A percentile compares a stretch with the other conserved stretches of the same genome.
These are phyloP conservation scores for Babesia divergens DNA, from an alignment of 169 alveolate species.

Conservation along the genomic window DNA sequence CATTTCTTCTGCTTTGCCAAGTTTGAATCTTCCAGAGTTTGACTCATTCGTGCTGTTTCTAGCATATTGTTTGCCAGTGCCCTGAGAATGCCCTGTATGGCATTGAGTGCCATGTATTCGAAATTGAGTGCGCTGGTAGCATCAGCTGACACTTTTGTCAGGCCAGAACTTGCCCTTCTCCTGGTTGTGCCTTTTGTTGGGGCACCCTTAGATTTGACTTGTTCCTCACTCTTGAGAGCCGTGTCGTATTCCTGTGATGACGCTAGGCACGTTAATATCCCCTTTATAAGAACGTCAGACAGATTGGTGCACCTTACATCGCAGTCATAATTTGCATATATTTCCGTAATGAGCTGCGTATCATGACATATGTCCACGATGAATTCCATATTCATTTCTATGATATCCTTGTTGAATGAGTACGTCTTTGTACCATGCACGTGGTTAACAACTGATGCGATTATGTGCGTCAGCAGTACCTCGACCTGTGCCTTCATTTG, in stretches of 20 bases:
- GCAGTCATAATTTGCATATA: conserved; percentile 61
- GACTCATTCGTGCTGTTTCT: background rate
- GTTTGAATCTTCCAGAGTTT: background rate
- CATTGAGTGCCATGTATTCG: conserved; percentile 36
- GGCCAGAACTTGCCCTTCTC: conserved; percentile 13
- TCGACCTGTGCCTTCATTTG: conserved; percentile 58
- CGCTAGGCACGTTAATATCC: conserved; percentile 32
- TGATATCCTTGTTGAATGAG: conserved; percentile 37
- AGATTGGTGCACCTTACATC: conserved; percentile 59
- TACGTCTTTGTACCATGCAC: background rate
- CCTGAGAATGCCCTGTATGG: conserved; percentile 29
- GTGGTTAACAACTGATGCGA: conserved; percentile 26
- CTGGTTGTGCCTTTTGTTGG: background rate
- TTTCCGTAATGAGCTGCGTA: conserved; percentile 34
- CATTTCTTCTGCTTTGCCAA: conserved; percentile 13
- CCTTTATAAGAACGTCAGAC: conserved; percentile 26
- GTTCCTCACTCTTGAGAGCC: background rate
- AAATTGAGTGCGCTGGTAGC: background rate
- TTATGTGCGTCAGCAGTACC: conserved; percentile 43
- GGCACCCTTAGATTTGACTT: background rate
- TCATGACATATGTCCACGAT: conserved; percentile 36
- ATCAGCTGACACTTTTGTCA: conserved; percentile 3
- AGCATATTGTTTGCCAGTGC: background rate
- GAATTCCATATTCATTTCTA: conserved; percentile 64
- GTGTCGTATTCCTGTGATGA: conserved; percentile 16